These are phyloP conservation scores for Castanea mollissima DNA, from an alignment of 306 rosid genomes.

Conservation along the genomic window DNA sequence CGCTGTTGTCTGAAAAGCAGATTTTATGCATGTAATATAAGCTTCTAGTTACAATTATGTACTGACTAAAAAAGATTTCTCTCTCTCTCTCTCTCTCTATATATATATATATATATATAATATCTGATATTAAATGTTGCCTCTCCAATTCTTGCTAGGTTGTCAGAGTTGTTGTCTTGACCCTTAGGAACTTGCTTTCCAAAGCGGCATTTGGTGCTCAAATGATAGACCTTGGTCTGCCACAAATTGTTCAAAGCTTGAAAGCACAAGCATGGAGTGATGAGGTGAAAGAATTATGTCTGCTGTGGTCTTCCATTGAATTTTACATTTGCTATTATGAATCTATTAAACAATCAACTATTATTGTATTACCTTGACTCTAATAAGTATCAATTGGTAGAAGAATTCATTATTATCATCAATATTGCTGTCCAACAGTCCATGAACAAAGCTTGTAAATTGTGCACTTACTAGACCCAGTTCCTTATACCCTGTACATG, in stretches of 20 bases:
- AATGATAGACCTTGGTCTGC: constrained; percentile 94
- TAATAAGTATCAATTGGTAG: background rate
- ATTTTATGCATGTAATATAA: constrained; percentile 8
- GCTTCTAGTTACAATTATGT: constrained; percentile 16
- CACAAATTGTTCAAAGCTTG: constrained; percentile 89
- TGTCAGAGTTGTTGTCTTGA: constrained; percentile 93
- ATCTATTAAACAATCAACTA: background rate
- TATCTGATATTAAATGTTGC: constrained; percentile 22
- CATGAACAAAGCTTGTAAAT: background rate
- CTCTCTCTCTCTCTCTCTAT: too few species aligned
- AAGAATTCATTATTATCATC: background rate
- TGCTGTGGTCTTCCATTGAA: background rate
- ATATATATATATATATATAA: background rate
- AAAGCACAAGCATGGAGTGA: constrained; percentile 99
- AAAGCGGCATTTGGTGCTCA: constrained; percentile 92
- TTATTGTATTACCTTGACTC: background rate
- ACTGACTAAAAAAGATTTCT: constrained; percentile 5
- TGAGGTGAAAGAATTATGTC: constrained; percentile 62
- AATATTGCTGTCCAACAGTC: background rate
- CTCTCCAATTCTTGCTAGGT: constrained; percentile 59
- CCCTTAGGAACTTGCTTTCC: constrained; percentile 78
- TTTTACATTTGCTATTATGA: background rate
- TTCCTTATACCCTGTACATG: background rate
- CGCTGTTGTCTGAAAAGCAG: background rate
- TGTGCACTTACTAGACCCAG: background rate